phyloP scores from a whole-genome alignment of 2,329 filamentous ascomycete genomes.

The Metarhizium robertsii region DNA sequence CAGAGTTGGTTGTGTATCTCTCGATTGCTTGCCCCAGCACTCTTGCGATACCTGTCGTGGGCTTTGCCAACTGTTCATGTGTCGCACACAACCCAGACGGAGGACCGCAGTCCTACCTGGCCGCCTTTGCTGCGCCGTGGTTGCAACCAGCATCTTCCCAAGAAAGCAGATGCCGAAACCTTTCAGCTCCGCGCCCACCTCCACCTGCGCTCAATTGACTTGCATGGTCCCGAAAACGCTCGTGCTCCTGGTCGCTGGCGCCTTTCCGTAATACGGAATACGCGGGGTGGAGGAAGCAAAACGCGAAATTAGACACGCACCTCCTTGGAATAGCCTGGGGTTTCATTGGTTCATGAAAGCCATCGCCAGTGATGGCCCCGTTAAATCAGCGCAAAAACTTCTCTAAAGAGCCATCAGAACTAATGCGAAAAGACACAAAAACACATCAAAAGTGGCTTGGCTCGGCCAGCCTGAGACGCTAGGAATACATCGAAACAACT shows the following conservation, averaged over 20 bases:
- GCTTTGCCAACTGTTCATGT: not conserved
- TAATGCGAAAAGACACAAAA: not conserved
- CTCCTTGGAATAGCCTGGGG: not conserved
- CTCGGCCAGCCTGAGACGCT: slow-evolving; percentile 1
- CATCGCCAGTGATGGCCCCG: not conserved
- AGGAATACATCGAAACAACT: not conserved
- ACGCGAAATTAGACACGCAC: slow-evolving; percentile 4
- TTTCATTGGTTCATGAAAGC: not conserved
- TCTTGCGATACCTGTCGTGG: no score
- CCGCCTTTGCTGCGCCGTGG: not conserved
- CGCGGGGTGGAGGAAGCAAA: not conserved
- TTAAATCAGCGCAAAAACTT: not conserved
- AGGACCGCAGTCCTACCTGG: not conserved
- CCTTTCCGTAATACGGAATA: not conserved
- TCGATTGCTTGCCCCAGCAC: no score
- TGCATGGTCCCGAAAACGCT: not conserved
- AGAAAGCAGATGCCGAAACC: not conserved
- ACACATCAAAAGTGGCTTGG: not conserved
- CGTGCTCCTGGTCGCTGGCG: not conserved
- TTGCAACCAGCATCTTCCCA: not conserved
- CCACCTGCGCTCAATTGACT: slow-evolving; percentile 1
- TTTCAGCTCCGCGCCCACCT: not conserved
- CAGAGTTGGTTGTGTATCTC: no score
- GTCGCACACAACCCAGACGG: not conserved
- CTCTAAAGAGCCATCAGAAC: not conserved